Evolutionary conservation across 2,329 filamentous ascomycete species (phyloP).

Genomic region (Scedosporium minutisporum): DNA sequence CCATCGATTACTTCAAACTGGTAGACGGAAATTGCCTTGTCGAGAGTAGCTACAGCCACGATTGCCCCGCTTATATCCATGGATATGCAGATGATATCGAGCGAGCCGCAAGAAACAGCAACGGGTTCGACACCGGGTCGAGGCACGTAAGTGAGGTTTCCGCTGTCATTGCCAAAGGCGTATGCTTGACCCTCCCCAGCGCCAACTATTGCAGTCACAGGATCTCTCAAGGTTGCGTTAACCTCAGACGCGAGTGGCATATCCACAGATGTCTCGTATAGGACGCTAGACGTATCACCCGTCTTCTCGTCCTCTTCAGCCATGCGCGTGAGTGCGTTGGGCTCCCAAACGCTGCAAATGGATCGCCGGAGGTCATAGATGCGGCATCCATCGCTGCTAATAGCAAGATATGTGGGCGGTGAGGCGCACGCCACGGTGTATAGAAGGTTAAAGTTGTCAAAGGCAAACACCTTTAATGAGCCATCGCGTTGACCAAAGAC

Average conservation of each 20-base stretch:
- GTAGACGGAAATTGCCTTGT: too few species aligned
- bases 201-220: background rate
- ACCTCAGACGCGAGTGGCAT: too few species aligned
- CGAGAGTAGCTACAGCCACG: too few species aligned
- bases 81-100: too few species aligned
- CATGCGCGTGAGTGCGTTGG: background rate
- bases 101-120: too few species aligned
- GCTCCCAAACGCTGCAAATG: constrained; percentile 2
- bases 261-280: too few species aligned
- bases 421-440: background rate
- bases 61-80: too few species aligned
- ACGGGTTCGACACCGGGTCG: too few species aligned
- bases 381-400: background rate
- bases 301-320: background rate
- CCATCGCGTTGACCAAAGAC: background rate
- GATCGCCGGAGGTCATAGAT: background rate
- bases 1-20: too few species aligned
- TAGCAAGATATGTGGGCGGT: background rate
- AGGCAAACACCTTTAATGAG: background rate
- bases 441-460: background rate
- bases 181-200: background rate
- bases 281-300: background rate
- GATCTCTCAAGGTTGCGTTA: background rate
- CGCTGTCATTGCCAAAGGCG: background rate
- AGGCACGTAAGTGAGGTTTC: background rate